Evolutionary conservation across 192 early-diverging fungal species (phyloP).

Genomic region (Chytriomyces sp.): DNA sequence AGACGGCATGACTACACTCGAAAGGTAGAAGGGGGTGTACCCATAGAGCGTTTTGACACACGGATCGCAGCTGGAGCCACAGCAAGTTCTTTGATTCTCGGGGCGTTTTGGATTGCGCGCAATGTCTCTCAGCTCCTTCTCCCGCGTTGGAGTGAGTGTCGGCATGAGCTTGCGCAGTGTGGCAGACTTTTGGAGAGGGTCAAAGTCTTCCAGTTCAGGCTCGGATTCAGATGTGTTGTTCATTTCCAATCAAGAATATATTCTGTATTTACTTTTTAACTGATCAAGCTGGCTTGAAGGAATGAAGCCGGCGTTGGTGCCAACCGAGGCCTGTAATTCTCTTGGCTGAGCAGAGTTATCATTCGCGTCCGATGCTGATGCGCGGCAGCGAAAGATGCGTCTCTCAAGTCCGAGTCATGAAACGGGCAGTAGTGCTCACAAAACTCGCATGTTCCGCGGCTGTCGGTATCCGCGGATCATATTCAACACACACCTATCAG

Average conservation of each 20-base stretch:
- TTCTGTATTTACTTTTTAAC: neutral
- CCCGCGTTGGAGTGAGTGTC: slow-evolving; percentile 7
- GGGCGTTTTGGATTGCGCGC: neutral
- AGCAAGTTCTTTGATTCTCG: neutral
- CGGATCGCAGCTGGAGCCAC: slow-evolving; percentile 16
- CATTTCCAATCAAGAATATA: slow-evolving; percentile 62
- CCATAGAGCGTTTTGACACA: slow-evolving; percentile 6
- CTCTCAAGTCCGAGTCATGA: neutral
- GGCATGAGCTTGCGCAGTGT: slow-evolving; percentile 20
- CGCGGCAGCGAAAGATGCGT: too few relatives aligned
- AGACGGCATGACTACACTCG: neutral
- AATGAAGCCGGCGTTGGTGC: neutral
- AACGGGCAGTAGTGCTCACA: neutral
- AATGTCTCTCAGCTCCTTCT: neutral
- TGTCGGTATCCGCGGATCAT: neutral
- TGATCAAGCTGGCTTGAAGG: neutral
- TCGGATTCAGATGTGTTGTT: slow-evolving; percentile 69
- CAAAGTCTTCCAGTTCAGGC: slow-evolving; percentile 39
- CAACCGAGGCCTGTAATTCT: neutral
- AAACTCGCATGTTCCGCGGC: neutral
- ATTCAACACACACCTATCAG: too few relatives aligned
- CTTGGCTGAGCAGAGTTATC: neutral
- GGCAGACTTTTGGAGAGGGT: neutral
- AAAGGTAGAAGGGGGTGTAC: neutral
- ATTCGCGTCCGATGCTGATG: neutral